phyloP scores from a whole-genome alignment of 305 asterid genomes.

The Solanum hybrid region DNA sequence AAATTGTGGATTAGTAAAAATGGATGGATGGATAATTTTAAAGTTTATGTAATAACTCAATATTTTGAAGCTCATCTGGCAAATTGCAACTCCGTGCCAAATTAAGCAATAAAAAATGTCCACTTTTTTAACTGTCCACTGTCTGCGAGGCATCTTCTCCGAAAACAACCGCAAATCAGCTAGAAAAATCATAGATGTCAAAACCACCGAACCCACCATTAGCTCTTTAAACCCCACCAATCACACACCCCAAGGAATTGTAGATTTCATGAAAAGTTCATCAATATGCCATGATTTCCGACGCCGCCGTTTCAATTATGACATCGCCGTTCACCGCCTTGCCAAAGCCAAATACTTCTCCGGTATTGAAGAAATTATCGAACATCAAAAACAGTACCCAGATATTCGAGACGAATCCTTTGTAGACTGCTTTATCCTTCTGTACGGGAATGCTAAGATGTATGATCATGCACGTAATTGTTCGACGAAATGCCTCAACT shows the following conservation, averaged over 20 bases:
- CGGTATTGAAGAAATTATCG: slow-evolving; percentile 13
- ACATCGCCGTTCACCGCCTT: slow-evolving; percentile 21
- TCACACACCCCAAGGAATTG: neutral
- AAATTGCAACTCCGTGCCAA: neutral
- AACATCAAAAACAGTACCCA: neutral
- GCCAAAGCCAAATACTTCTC: slow-evolving; percentile 11
- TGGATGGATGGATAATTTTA: neutral
- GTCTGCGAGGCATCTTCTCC: neutral
- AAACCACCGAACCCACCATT: neutral
- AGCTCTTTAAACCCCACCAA: neutral
- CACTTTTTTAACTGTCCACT: neutral
- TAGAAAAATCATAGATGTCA: neutral
- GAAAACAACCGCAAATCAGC: neutral
- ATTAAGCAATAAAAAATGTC: neutral
- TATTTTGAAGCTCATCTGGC: neutral
- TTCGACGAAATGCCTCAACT: slow-evolving; percentile 51
- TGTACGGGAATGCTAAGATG: slow-evolving; percentile 37
- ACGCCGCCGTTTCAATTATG: neutral
- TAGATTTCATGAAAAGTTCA: slow-evolving; percentile 20
- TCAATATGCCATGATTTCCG: slow-evolving; percentile 23
- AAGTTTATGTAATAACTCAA: neutral
- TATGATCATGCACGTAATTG: slow-evolving; percentile 29
- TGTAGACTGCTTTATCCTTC: slow-evolving; percentile 18
- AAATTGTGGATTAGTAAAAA: neutral
- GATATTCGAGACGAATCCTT: slow-evolving; percentile 19